phyloP scores from a whole-genome alignment of 495 filamentous ascomycete species.

The Aspergillus taichungensis region DNA sequence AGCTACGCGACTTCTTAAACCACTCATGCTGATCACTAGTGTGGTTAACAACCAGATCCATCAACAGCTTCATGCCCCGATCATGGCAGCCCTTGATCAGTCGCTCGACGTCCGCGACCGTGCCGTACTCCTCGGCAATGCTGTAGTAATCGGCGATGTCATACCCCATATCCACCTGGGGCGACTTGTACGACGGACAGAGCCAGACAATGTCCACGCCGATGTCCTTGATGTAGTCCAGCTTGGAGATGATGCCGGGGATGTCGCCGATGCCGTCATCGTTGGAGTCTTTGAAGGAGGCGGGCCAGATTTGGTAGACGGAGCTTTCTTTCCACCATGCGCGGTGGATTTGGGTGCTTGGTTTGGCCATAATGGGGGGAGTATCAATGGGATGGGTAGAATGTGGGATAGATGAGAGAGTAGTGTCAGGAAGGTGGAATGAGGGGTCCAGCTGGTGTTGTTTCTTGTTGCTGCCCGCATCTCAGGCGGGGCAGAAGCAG shows the following conservation, averaged over 20 bases:
- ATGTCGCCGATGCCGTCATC: slow-evolving; percentile 61
- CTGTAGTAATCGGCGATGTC: slow-evolving; percentile 61
- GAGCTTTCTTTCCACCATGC: slow-evolving; percentile 48
- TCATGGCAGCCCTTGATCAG: slow-evolving; percentile 47
- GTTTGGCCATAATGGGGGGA: slow-evolving; percentile 16
- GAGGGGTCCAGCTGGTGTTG: neutral
- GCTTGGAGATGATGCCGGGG: slow-evolving; percentile 53
- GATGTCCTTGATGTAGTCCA: slow-evolving; percentile 55
- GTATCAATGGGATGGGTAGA: too few relatives aligned
- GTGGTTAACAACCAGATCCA: slow-evolving; percentile 73
- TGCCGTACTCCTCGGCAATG: slow-evolving; percentile 53
- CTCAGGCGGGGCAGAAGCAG: too few relatives aligned
- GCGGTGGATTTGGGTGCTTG: slow-evolving; percentile 28
- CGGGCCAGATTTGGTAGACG: slow-evolving; percentile 66
- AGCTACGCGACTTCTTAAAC: slow-evolving; percentile 60
- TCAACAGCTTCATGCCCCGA: slow-evolving; percentile 59
- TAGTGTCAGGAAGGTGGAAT: neutral
- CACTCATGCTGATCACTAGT: slow-evolving; percentile 70
- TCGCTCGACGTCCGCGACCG: slow-evolving; percentile 55
- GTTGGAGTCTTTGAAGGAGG: slow-evolving; percentile 58
- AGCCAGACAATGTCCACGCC: slow-evolving; percentile 62
- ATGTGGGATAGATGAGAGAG: neutral
- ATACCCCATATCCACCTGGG: slow-evolving; percentile 54
- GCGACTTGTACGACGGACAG: slow-evolving; percentile 58
- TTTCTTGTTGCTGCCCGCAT: neutral